These are phyloP conservation scores for Penicillium robsamsonii DNA, from an alignment of 495 filamentous ascomycete species.

Conservation along the genomic window DNA sequence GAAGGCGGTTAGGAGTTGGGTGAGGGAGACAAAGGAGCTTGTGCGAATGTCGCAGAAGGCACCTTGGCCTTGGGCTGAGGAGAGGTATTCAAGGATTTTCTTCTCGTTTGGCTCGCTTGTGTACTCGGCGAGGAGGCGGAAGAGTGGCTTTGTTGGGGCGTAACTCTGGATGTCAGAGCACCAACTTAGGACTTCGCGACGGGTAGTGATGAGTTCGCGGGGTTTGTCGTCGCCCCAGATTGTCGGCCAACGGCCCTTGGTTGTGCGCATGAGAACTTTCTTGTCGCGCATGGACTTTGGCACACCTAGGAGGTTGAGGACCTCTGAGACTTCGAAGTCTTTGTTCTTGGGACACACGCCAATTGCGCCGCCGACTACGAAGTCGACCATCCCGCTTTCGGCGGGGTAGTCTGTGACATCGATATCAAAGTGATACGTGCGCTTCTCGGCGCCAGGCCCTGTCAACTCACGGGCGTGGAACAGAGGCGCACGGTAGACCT, in stretches of 20 bases:
- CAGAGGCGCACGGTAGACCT: constrained; percentile 83
- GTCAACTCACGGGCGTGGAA: constrained; percentile 83
- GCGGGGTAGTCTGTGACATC: constrained; percentile 94
- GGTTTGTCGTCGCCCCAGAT: constrained; percentile 94
- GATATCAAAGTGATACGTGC: constrained; percentile 95
- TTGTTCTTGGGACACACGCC: constrained; percentile 89
- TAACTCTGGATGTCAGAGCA: constrained; percentile 91
- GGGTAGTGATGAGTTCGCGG: constrained; percentile 79
- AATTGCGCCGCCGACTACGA: constrained; percentile 94
- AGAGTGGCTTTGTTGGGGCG: constrained; percentile 81
- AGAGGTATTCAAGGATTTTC: constrained; percentile 81
- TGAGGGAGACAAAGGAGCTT: constrained; percentile 75
- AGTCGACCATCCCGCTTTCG: constrained; percentile 78
- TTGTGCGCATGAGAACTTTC: constrained; percentile 72
- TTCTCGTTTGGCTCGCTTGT: constrained; percentile 76
- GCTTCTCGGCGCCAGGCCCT: constrained; percentile 86
- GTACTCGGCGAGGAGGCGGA: constrained; percentile 85
- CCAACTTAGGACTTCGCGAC: constrained; percentile 90
- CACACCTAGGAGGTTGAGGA: constrained; percentile 76
- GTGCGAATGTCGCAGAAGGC: constrained; percentile 95
- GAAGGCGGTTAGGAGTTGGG: constrained; percentile 87
- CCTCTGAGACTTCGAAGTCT: constrained; percentile 70
- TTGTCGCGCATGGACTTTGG: constrained; percentile 77
- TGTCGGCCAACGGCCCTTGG: constrained; percentile 86
- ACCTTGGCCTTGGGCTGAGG: constrained; percentile 86